Percentiles rank a stretch among this genome's conserved stretches.
These are phyloP conservation scores for Cytospora piceicola DNA, from an alignment of 2,329 filamentous ascomycete genomes.

Conservation along the genomic window DNA sequence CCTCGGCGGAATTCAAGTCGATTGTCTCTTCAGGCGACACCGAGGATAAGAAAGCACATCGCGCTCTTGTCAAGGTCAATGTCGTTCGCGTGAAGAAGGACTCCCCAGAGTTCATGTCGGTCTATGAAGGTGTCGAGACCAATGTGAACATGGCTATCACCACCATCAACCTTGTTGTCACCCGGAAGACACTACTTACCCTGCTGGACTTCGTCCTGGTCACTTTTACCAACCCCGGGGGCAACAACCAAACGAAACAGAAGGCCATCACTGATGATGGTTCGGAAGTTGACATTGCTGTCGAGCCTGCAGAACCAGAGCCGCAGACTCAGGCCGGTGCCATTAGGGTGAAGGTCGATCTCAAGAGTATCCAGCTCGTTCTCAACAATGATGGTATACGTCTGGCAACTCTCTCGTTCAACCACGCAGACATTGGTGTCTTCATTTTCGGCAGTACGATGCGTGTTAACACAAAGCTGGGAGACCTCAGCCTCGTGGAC, in stretches of 20 bases:
- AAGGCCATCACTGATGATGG: constrained; percentile 46
- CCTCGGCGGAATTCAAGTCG: constrained; percentile 89
- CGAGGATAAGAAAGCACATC: constrained; percentile 74
- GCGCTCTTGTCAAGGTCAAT: constrained; percentile 85
- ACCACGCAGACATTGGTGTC: constrained; percentile 87
- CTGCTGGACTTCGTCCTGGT: constrained; percentile 91
- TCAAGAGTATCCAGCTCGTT: constrained; percentile 92
- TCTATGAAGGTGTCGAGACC: constrained; percentile 91
- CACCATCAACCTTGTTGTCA: constrained; percentile 95
- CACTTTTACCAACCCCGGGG: constrained; percentile 74
- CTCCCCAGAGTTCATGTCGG: constrained; percentile 89
- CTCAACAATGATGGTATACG: constrained; percentile 97
- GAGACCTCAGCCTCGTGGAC: constrained; percentile 86
- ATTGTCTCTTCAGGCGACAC: constrained; percentile 84
- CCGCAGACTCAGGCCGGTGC: constrained; percentile 61
- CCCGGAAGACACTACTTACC: constrained; percentile 87
- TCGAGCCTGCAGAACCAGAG: constrained; percentile 42
- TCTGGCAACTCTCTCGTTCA: constrained; percentile 88
- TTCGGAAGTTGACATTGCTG: constrained; percentile 44
- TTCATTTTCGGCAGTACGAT: constrained; percentile 86
- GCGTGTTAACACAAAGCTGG: constrained; percentile 83
- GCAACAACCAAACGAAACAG: constrained; percentile 38
- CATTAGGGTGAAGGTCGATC: constrained; percentile 88
- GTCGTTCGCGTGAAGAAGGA: constrained; percentile 87
- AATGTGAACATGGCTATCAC: constrained; percentile 91